Base-by-base conservation (phyloP, 2,329 filamentous ascomycete genomes). In the Sarocladium strictum region DNA sequence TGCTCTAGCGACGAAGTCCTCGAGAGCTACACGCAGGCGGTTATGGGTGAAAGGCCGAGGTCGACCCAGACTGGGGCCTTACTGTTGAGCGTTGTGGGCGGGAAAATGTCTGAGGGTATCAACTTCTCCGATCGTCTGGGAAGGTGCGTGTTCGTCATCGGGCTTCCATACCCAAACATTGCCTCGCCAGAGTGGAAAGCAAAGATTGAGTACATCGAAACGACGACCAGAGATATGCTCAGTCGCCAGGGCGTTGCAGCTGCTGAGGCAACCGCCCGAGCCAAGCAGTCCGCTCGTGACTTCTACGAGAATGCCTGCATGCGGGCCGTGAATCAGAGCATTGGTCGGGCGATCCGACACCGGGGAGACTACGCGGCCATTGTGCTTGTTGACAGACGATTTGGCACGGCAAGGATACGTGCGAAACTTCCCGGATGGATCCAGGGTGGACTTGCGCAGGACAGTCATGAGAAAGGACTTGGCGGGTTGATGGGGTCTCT, bases 221-320 rank as follows among this genome's bases (percentile, higher is more conserved):
- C 81, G 0, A 84, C 76, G 1, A 76, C 75, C 0, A 58, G 73
- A 0, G 61, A 67, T 2, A 70, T 72, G 1, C 66, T 80, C 1
- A 60, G 41, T 0, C 54, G 53, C 3, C 57, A 61, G 26, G 59
- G 59, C 2, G 32, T 61, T 5, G 9, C 55, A n/a, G 59, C 63
- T n/a, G 64, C 62, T 10, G 60, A 64, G 35, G 69, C 67, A 2
- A 54, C 56, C 3, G 54, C 58, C 1, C 58, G 53, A 37, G 75
- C 74, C 0, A 84, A 82, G 61, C 76, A 80, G 60, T 73, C 85
- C 3, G 85, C 87, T 2, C 76, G 86, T 53, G 89, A 93, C 57
- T 96, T 90, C 65, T 96, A 95, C 65, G 91, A 97, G 67, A 97
- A 97, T 66, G 84, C 90, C 0, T 97, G 92, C 68, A 97, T 99